Percentiles rank a stretch among this genome's conserved stretches.
phyloP scores from a whole-genome alignment of 306 rosid species.

The Pyrus communis region DNA sequence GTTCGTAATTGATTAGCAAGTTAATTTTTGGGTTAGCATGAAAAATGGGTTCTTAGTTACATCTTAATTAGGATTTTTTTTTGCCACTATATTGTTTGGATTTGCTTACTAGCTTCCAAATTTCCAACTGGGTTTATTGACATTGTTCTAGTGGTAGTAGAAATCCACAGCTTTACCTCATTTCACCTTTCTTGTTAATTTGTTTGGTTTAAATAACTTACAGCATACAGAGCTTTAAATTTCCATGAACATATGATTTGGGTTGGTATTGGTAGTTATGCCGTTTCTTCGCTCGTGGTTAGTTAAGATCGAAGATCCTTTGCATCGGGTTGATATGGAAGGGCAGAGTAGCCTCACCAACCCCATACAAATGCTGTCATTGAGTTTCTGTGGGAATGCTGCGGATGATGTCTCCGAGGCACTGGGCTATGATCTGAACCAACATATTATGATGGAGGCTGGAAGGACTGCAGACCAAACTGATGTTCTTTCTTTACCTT shows the following conservation, averaged over 20 bases:
- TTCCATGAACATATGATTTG: neutral
- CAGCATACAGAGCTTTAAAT: neutral
- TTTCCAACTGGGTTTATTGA: neutral
- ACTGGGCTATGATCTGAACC: conserved; percentile 27
- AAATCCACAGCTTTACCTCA: neutral
- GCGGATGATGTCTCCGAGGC: conserved; percentile 23
- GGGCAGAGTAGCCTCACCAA: conserved; percentile 31
- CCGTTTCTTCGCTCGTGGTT: conserved; percentile 11
- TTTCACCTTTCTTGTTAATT: neutral
- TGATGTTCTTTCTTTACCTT: conserved; percentile 17
- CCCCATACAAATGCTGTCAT: conserved; percentile 17
- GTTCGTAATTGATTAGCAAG: neutral
- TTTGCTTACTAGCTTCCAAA: neutral
- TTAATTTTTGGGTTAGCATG: neutral
- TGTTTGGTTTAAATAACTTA: neutral
- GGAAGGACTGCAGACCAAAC: conserved; percentile 25
- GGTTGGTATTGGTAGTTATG: neutral
- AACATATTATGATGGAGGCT: conserved; percentile 12
- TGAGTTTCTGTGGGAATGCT: conserved; percentile 19
- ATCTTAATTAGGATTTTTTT: no score
- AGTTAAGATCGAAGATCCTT: neutral
- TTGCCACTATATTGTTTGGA: no score
- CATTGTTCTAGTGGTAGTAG: neutral
- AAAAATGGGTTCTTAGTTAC: no score
- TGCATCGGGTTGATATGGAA: conserved; percentile 39